Evolutionary conservation across 2,329 filamentous ascomycete genomes (phyloP).

Genomic region (Dothidotthia symphoricarpi): DNA sequence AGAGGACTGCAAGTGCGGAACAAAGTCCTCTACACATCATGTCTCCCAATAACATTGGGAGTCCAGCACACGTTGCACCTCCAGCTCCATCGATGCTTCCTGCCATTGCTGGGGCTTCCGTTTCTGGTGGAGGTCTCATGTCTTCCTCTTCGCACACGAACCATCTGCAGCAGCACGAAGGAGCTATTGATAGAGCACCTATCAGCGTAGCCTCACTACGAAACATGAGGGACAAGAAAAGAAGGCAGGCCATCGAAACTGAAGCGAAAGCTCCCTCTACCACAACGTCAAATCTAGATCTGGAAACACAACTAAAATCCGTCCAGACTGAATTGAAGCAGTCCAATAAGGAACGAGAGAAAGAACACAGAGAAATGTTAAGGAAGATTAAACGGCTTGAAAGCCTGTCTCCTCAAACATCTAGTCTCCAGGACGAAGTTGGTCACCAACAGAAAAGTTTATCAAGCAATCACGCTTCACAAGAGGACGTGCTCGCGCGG

Average conservation of each 20-base stretch:
- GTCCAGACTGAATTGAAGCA: neutral
- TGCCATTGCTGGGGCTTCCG: neutral
- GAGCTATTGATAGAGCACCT: neutral
- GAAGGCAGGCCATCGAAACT: neutral
- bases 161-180: constrained; percentile 1
- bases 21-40: constrained; percentile 6
- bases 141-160: neutral
- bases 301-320: constrained; percentile 1
- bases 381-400: neutral
- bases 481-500: too few relatives aligned
- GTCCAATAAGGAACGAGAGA: neutral
- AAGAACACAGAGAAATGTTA: neutral
- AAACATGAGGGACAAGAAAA: constrained; percentile 1
- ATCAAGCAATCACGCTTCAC: too few relatives aligned
- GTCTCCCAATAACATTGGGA: constrained; percentile 13
- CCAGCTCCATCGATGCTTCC: constrained; percentile 24
- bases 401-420: neutral
- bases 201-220: constrained; percentile 1
- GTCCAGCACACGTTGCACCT: constrained; percentile 20
- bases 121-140: neutral
- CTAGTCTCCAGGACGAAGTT: neutral
- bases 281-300: neutral
- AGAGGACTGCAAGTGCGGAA: constrained; percentile 2
- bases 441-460: constrained; percentile 1
- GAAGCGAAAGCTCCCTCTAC: neutral